phyloP scores from a whole-genome alignment of 2,329 filamentous ascomycete species.

The Fusarium burgessii region DNA sequence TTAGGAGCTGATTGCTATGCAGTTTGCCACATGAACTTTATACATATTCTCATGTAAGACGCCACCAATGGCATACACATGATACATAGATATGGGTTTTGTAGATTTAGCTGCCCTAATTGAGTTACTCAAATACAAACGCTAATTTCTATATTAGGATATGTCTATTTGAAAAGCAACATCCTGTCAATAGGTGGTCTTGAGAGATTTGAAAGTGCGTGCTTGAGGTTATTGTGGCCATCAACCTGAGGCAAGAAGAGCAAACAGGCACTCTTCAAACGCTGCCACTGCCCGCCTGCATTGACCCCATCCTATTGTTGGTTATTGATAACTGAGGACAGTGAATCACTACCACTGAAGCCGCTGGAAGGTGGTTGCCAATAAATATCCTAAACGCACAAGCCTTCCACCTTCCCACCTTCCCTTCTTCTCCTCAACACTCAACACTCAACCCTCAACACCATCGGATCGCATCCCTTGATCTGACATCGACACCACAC shows the following conservation, averaged over 20 bases:
- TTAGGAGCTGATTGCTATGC: background rate
- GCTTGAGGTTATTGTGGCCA: background rate
- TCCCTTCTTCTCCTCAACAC: background rate
- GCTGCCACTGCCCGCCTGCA: background rate
- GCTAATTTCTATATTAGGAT: background rate
- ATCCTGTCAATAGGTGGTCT: background rate
- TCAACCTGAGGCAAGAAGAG: background rate
- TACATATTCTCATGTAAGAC: background rate
- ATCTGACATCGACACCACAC: background rate
- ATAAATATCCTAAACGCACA: background rate
- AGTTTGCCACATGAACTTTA: background rate
- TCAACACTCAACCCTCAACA: slow-evolving; percentile 21
- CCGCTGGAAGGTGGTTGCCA: background rate
- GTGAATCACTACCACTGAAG: slow-evolving; percentile 23
- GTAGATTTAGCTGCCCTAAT: too few species aligned
- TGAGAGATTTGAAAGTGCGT: background rate
- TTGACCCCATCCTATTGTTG: background rate
- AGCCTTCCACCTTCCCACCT: background rate
- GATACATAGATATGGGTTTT: too few species aligned
- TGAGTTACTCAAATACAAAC: too few species aligned
- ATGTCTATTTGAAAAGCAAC: background rate
- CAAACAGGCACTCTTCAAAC: background rate
- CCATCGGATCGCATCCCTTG: background rate
- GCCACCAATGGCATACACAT: background rate
- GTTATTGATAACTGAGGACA: background rate